A percentile compares a stretch with the other conserved stretches of the same genome.
These are phyloP conservation scores for Penicillium sp. DNA, from an alignment of 2,329 filamentous ascomycete species.

Conservation along the genomic window DNA sequence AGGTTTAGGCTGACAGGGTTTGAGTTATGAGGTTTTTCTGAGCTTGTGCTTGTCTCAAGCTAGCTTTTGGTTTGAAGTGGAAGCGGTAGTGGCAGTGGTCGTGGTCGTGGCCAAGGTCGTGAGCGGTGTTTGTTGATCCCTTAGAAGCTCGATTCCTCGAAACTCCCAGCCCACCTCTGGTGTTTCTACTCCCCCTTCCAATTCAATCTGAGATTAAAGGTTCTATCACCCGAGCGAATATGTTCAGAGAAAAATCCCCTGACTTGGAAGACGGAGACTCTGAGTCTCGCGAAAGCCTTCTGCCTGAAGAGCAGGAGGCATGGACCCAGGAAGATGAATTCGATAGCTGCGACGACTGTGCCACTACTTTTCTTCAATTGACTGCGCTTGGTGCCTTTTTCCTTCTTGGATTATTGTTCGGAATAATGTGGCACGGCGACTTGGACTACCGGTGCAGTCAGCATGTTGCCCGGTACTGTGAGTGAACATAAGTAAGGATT, in stretches of 20 bases:
- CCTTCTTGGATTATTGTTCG: constrained; percentile 10
- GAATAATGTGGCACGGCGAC: constrained; percentile 24
- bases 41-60: neutral
- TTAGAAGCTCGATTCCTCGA: neutral
- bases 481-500: neutral
- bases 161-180: neutral
- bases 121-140: neutral
- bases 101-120: too few species aligned
- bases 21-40: neutral
- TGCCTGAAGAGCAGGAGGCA: constrained; percentile 14
- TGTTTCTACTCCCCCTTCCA: neutral
- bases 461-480: constrained; percentile 28
- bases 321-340: constrained; percentile 3
- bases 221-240: neutral
- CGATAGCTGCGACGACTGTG: neutral
- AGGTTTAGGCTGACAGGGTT: neutral
- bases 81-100: neutral
- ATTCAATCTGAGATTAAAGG: neutral
- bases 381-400: constrained; percentile 9
- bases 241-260: constrained; percentile 6
- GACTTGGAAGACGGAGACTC: neutral
- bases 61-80: neutral
- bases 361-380: constrained; percentile 1
- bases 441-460: constrained; percentile 21
- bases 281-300: constrained; percentile 11